Evolutionary conservation across 306 rosid species (phyloP).

Genomic region (cucumber (Cucumis sativus)): Cucumber_9930_V3 NC_026659.2:15527001-15527500

Average conservation of each 20-base stretch:
- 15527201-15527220: neutral
- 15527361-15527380: neutral
- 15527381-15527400: too few species aligned
- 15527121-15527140: neutral
- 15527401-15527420: too few species aligned
- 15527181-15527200: neutral
- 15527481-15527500: too few species aligned
- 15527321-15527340: neutral
- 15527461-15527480: too few species aligned
- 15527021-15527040: neutral
- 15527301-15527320: neutral
- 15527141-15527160: neutral
- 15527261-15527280: neutral
- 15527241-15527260: neutral
- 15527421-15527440: too few species aligned
- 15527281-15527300: neutral
- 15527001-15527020: neutral
- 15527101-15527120: neutral
- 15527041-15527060: neutral
- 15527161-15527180: neutral
- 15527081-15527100: neutral
- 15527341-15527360: too few species aligned
- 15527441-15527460: too few species aligned
- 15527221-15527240: neutral
- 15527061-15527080: neutral